Evolutionary conservation across 192 early-diverging fungal genomes (phyloP), one percentile per base, ranked within the genome.

Genomic region (Oehlia diaphana): DNA sequence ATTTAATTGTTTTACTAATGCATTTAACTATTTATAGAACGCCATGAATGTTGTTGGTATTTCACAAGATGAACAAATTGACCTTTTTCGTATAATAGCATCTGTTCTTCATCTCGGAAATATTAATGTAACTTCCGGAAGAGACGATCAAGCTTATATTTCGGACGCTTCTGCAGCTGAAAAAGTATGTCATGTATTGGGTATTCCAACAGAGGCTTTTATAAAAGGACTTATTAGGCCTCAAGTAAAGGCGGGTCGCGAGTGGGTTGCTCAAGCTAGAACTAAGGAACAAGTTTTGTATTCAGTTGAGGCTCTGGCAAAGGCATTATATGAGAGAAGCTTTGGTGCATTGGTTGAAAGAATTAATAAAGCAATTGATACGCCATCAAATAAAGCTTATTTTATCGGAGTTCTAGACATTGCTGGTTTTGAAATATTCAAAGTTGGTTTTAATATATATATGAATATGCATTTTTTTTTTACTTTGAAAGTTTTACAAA

Each of bases 381-480:
- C 86, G 4, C 88, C 92, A 0, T 87, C 89, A 44, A 89, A 93
- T 50, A 97, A 95, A 78, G 78, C 87, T 7, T 90, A 90, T 4
- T 99, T 97, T 73, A 98, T 99, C 83, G 98, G 98, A 47, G 98
- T 99, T 37, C 84, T 99, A 12, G 98, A 99, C 88, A 99, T 99
- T 89, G 96, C 96, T 10, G 98, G 98, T 23, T 99, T 99, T 85
- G 98, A 99, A 87, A 98, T 99, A 74, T 97, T 99, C 81, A 94
- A 98, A 84, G 93, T 94, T 82, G 79, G 62, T 64, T 69, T 33
- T 31, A 31, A 10, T 76, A 58, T n/a, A 68, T 37, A 8, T 77
- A 9, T 47, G 1, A 10, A 47, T 37, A 4, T 37, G 35, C 31
- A 31, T 31, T 9, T 70, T 72, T 44, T 75, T 39, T 64, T 33